Conservation (phyloP, 306 rosid species). For the Begonia peltatifolia region DNA sequence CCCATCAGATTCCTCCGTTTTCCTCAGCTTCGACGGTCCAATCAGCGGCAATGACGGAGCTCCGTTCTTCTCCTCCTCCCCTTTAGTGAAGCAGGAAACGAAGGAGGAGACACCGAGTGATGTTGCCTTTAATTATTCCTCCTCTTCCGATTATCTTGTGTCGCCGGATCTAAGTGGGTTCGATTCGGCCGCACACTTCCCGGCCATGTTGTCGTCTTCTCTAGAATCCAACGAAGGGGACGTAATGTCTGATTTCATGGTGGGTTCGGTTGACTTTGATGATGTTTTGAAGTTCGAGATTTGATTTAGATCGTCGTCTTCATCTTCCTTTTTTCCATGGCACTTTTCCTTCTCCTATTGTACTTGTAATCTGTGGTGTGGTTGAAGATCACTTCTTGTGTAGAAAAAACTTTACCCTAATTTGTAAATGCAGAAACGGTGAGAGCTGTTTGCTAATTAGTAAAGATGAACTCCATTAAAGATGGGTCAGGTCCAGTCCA, state of each 20-base stretch:
- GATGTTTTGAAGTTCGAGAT: neutral
- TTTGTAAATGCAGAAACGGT: no score
- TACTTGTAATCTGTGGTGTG: neutral
- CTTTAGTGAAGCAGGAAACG: neutral
- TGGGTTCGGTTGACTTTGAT: slow-evolving; percentile 2
- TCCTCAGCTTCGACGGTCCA: slow-evolving; percentile 32
- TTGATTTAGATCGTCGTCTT: neutral
- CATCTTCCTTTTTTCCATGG: no score
- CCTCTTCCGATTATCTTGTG: neutral
- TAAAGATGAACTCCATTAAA: no score
- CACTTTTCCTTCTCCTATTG: neutral
- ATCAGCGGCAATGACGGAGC: neutral
- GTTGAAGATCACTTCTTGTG: neutral
- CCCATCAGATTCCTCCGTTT: slow-evolving; percentile 8
- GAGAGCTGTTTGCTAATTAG: no score
- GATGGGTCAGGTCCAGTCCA: no score
- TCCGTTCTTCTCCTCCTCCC: neutral
- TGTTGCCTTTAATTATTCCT: neutral
- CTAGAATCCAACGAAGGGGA: neutral
- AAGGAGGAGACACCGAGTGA: neutral
- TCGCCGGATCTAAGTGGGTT: no score
- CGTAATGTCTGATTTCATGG: slow-evolving; percentile 1
- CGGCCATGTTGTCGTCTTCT: no score
- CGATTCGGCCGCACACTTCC: no score
- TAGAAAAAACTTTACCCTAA: no score